These are phyloP conservation scores for Nicotiana benthamiana DNA, from an alignment of 257 asterid genomes.

Conservation along the genomic window DNA sequence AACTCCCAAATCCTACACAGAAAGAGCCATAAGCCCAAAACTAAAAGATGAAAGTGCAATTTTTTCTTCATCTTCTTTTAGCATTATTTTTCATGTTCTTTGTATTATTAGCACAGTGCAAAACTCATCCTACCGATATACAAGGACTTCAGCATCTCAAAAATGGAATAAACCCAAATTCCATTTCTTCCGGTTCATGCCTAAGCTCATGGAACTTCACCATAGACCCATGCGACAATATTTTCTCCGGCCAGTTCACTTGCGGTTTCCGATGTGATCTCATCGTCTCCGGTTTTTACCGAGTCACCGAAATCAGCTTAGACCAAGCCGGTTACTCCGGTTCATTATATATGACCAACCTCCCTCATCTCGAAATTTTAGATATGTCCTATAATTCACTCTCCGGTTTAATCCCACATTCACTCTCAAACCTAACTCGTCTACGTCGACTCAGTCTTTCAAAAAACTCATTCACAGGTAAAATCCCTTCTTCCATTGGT, in stretches of 20 bases:
- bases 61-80: background rate
- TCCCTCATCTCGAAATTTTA: constrained; percentile 2
- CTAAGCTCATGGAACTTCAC: constrained; percentile 21
- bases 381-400: constrained; percentile 13
- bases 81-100: background rate
- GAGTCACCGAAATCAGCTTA: constrained; percentile 8
- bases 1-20: background rate
- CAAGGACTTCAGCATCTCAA: constrained; percentile 4
- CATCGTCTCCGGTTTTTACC: background rate
- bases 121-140: constrained; percentile 14
- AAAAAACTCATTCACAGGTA: constrained; percentile 6
- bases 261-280: constrained; percentile 2
- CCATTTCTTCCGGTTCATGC: constrained; percentile 20
- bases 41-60: background rate
- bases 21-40: background rate
- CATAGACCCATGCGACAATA: constrained; percentile 18
- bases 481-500: background rate
- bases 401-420: constrained; percentile 9
- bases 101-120: background rate
- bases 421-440: background rate
- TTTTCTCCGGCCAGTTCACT: constrained; percentile 1
- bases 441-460: constrained; percentile 9
- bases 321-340: constrained; percentile 16
- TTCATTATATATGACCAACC: background rate
- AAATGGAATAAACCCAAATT: constrained; percentile 1